These are phyloP conservation scores for Adansonia rubrostipa DNA, from an alignment of 441 rosid genomes.

Conservation along the genomic window DNA sequence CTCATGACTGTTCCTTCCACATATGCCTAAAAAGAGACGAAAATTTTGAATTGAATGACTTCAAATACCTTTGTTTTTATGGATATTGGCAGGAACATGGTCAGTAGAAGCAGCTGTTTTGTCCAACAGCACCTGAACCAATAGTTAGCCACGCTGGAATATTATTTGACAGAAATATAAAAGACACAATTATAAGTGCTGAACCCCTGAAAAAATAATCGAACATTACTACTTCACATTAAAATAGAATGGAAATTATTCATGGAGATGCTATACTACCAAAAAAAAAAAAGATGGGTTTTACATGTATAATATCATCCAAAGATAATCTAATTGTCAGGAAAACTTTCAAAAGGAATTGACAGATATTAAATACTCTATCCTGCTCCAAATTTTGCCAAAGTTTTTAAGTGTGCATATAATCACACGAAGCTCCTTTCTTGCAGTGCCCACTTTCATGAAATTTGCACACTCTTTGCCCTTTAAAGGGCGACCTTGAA, in stretches of 20 bases:
- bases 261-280: background rate
- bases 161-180: background rate
- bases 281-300: background rate
- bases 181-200: too few relatives aligned
- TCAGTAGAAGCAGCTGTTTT: conserved; percentile 36
- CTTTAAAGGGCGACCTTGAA: conserved; percentile 52
- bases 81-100: conserved; percentile 35
- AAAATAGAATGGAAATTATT: background rate
- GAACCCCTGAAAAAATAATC: too few relatives aligned
- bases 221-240: too few relatives aligned
- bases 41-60: background rate
- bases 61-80: conserved; percentile 40
- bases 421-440: conserved; percentile 85
- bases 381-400: conserved; percentile 31
- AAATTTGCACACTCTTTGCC: conserved; percentile 76
- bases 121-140: conserved; percentile 42
- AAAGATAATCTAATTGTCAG: background rate
- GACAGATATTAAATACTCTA: conserved; percentile 43
- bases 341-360: conserved; percentile 13
- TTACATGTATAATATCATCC: conserved; percentile 17
- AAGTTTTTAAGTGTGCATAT: conserved; percentile 55
- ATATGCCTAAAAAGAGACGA: background rate
- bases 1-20: background rate
- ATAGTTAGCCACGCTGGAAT: background rate
- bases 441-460: conserved; percentile 78